Evolutionary conservation across 192 early-diverging fungal species (phyloP), one percentile per base, ranked within the genome.

Genomic region (Mortierella alpina): DNA sequence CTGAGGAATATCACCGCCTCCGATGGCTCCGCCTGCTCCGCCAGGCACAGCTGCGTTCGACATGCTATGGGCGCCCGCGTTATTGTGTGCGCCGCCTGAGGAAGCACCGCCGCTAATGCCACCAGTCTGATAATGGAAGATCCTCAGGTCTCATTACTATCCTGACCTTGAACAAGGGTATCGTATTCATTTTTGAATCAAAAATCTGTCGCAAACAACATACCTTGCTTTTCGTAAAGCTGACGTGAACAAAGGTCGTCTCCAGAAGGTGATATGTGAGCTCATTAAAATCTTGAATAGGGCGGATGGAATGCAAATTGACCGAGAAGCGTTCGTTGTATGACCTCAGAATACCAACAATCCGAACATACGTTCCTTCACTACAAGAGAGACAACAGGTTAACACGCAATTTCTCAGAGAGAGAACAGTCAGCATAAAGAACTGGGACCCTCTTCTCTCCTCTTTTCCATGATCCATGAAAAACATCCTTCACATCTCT

Each of bases 221-320:
- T 79, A 80, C 64, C 62, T 81, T 68, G 18, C 69, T 73, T 51
- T 81, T 79, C 44, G 90, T 92, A 39, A 88, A 74, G 51, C 70
- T 79, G 65, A 93, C 67, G 64, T 96, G 93, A 22, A 85, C 86
- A 41, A 88, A 85, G 14, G 92, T 88, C 61, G 86, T 89, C 59
- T 93, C 91, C 46, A 96, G 70, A 47, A 86, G 87, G 71, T 96
- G 96, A 69, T 89, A 93, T 0, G 92, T 87, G 49, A 96, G 84
- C 73, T 96, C 94, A 84, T 97, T 92, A 55, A 89, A 84, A 59
- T 91, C 87, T 7, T 79, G 83, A 14, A 97, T 86, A 23, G 88
- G 88, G 1, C 89, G 85, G 46, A 96, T 87, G 48, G 86, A 65
- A 69, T 85, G 85, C 6, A 87, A 86, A 17, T 82, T 78, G 46